Conservation (phyloP, 306 rosid genomes). For the Vachellia pachyceras region DNA sequence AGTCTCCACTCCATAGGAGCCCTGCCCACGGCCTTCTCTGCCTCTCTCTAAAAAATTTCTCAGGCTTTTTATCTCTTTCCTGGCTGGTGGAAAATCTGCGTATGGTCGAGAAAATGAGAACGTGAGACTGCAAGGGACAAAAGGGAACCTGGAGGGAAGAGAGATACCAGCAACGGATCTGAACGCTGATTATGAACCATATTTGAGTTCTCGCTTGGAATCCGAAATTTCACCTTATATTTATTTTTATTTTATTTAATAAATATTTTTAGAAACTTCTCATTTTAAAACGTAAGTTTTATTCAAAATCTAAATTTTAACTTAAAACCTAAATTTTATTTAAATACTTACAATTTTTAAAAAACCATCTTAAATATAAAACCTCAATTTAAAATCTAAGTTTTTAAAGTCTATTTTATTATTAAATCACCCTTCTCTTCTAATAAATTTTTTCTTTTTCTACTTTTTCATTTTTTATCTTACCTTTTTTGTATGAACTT, state of each 20-base stretch:
- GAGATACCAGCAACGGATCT: slow-evolving; percentile 72
- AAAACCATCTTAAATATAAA: no score
- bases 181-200: slow-evolving; percentile 44
- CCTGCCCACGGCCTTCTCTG: background rate
- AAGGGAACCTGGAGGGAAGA: slow-evolving; percentile 61
- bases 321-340: no score
- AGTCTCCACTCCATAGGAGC: no score
- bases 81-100: slow-evolving; percentile 64
- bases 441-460: no score
- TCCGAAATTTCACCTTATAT: slow-evolving; percentile 52
- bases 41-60: slow-evolving; percentile 24
- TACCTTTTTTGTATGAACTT: no score
- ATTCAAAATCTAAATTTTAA: no score
- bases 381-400: no score
- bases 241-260: background rate
- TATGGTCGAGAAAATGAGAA: slow-evolving; percentile 68
- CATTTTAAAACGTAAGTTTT: no score
- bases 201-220: slow-evolving; percentile 50
- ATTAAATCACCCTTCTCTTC: no score
- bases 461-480: background rate
- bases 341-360: no score
- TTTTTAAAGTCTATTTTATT: no score
- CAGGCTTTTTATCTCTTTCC: slow-evolving; percentile 40
- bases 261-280: no score
- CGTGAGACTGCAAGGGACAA: slow-evolving; percentile 82